Base-by-base conservation (phyloP, 73 alveolate species). In the Symbiodinium natans region DNA sequence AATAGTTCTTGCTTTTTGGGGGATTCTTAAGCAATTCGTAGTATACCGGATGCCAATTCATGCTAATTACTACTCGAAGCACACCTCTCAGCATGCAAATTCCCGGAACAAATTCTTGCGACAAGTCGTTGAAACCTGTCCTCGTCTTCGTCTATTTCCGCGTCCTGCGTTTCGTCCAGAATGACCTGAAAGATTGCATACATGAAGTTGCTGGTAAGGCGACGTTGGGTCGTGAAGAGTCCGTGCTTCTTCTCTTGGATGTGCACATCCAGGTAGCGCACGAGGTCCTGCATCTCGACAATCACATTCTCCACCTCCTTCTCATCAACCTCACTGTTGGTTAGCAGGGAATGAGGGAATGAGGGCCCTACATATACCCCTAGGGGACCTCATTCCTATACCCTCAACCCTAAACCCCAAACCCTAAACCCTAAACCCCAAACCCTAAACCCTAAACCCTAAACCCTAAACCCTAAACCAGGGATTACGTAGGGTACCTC, bases 191-290 rank as follows among this genome's bases (percentile, higher is more conserved):
- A 52, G n/a, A 71, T 29, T 31, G 38, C 82, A 71, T 31, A 27
- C 82, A 71, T 71, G 82, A 71, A 71, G 40, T 71, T 9, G 82
- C 82, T 71, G 40, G 82, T 71, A 27, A 71, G 82, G 38, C 82
- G 33, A 31, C 82, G 33, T 25, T 27, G 82, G 38, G 39, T 31
- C 25, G 33, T 31, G 40, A 71, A 31, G 38, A 52, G 68, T 52
- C 68, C 68, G 68, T 52, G 68, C 68, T 52, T 13, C 68, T 52
- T 2, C 68, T 52, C 68, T 13, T 52, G 68, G 68, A 52, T 52
- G 21, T 52, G 68, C 68, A 52, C 68, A 52, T 52, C 68, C 68
- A 52, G 13, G 68, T 52, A 52, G 68, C 68, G 68, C 68, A 52
- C 68, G 21, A 52, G 68, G 21, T 52, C 68, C 68, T 52, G 68